These are phyloP conservation scores for Trypanosoma avium DNA, from an alignment of 208 protist species.

Conservation along the genomic window DNA sequence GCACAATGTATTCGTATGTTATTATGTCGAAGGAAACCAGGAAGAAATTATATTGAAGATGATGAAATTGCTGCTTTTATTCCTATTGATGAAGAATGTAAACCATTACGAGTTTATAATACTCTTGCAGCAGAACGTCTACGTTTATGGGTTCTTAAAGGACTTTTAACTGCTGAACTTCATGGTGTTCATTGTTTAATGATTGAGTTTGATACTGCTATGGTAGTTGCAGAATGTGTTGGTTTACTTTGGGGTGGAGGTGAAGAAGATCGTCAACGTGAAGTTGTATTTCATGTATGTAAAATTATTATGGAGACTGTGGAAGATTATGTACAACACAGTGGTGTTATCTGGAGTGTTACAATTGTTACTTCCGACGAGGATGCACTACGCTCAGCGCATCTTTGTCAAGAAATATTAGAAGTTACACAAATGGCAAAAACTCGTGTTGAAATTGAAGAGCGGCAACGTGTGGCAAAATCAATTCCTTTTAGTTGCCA, in stretches of 20 bases:
- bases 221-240: conserved; percentile 65
- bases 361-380: conserved; percentile 57
- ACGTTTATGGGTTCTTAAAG: conserved; percentile 80
- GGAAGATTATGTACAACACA: conserved; percentile 87
- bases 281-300: conserved; percentile 75
- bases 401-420: conserved; percentile 46
- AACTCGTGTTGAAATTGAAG: conserved; percentile 43
- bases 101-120: conserved; percentile 58
- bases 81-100: conserved; percentile 45
- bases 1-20: conserved; percentile 66
- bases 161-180: conserved; percentile 68
- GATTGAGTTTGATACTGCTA: conserved; percentile 68
- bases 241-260: conserved; percentile 57
- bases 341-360: conserved; percentile 77
- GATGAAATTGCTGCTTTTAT: conserved; percentile 53
- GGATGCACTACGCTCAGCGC: conserved; percentile 15
- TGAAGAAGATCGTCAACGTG: conserved; percentile 41
- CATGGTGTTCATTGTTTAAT: conserved; percentile 63
- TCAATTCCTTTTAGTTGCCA: neutral
- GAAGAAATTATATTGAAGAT: conserved; percentile 36
- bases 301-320: conserved; percentile 85
- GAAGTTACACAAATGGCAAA: conserved; percentile 42
- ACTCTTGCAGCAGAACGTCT: conserved; percentile 73
- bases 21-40: conserved; percentile 42
- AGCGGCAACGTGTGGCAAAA: conserved; percentile 22